Percentiles rank a stretch among this genome's conserved stretches.
Conservation (phyloP, 441 rosid species). For the Bocquillonia castaneifolia region DNA sequence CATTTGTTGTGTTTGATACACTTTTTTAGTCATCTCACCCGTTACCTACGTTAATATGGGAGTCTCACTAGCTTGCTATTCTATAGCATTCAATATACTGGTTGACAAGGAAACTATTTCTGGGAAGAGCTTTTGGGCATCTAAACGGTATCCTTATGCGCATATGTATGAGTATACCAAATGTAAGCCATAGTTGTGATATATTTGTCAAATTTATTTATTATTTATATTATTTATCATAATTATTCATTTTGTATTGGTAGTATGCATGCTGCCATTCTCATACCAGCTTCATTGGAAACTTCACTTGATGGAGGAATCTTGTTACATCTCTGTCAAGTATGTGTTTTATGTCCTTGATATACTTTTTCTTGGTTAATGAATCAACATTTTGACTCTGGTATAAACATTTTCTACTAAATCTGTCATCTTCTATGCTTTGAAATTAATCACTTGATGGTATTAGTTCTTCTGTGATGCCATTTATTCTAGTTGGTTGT, state of each 20-base stretch:
- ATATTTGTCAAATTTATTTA: slow-evolving; percentile 1
- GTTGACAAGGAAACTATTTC: slow-evolving; percentile 53
- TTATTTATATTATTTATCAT: slow-evolving; percentile 23
- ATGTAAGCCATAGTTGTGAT: slow-evolving; percentile 42
- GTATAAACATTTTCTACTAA: too few relatives aligned
- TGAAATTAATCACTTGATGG: too few relatives aligned
- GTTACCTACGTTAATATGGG: not conserved
- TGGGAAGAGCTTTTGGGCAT: slow-evolving; percentile 48
- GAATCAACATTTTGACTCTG: too few relatives aligned
- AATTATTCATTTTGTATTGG: slow-evolving; percentile 21
- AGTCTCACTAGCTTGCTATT: not conserved
- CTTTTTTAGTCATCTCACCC: not conserved
- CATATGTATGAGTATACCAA: slow-evolving; percentile 72
- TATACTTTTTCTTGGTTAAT: slow-evolving; percentile 12
- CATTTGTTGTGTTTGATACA: too few relatives aligned
- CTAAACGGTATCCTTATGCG: slow-evolving; percentile 56
- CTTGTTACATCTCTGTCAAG: slow-evolving; percentile 59
- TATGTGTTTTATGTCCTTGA: slow-evolving; percentile 37
- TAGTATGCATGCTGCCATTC: slow-evolving; percentile 75
- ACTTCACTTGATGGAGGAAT: slow-evolving; percentile 40
- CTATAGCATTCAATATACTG: slow-evolving; percentile 40
- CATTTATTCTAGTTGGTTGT: too few relatives aligned
- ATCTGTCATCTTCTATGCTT: too few relatives aligned
- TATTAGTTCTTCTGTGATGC: too few relatives aligned
- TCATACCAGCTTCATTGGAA: slow-evolving; percentile 70